Evolutionary conservation across 257 asterid genomes (phyloP).

Genomic region (Rehmannia glutinosa): DNA sequence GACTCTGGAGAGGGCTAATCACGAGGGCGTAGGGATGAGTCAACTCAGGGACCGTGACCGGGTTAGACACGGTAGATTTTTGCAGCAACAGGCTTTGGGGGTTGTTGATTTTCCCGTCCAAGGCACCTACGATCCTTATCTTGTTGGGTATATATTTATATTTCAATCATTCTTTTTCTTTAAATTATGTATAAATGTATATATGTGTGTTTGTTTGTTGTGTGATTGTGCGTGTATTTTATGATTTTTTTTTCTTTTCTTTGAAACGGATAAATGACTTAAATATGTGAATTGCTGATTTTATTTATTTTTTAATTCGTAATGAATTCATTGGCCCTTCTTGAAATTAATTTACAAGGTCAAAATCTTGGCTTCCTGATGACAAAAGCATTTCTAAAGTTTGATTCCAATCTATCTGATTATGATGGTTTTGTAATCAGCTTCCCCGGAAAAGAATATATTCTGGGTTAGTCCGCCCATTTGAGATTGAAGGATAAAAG

Average conservation of each 20-base stretch:
- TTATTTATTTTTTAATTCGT: neutral
- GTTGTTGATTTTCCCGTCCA: conserved; percentile 77
- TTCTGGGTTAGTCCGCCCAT: conserved; percentile 14
- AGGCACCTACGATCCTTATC: conserved; percentile 88
- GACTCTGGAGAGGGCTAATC: conserved; percentile 74
- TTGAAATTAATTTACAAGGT: conserved; percentile 7
- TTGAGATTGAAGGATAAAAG: conserved; percentile 6
- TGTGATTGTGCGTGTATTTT: neutral
- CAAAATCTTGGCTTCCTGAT: conserved; percentile 23
- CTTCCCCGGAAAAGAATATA: conserved; percentile 22
- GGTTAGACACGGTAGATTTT: conserved; percentile 60
- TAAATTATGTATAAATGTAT: neutral
- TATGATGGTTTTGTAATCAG: conserved; percentile 17
- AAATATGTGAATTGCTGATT: no score
- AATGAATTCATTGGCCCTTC: neutral
- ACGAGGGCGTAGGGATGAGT: conserved; percentile 50
- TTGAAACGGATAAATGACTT: conserved; percentile 3
- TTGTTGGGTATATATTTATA: conserved; percentile 65
- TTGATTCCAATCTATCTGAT: conserved; percentile 11
- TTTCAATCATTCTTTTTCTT: neutral
- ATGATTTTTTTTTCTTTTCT: neutral
- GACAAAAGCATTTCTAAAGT: conserved; percentile 16
- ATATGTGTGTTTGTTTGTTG: neutral
- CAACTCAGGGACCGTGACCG: conserved; percentile 65
- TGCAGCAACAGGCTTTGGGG: conserved; percentile 56